phyloP scores from a whole-genome alignment of 306 rosid genomes.

The Glycyrrhiza uralensis region DNA sequence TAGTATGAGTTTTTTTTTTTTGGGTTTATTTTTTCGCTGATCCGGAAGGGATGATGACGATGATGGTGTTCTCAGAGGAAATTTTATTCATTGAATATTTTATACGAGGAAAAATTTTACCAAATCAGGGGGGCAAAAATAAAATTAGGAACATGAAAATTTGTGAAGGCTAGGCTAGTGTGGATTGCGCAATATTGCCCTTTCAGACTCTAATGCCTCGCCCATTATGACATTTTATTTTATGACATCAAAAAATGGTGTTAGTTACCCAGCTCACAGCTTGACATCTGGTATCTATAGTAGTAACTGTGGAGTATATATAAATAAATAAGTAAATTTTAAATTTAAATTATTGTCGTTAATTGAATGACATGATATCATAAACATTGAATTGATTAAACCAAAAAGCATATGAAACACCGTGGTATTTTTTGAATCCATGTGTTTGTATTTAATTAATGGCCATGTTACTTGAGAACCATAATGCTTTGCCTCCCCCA shows the following conservation, averaged over 20 bases:
- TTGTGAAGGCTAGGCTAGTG: neutral
- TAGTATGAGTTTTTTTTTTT: neutral
- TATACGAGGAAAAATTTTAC: constrained; percentile 30
- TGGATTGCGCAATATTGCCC: constrained; percentile 17
- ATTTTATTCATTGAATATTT: constrained; percentile 26
- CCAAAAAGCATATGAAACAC: neutral
- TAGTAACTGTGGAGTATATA: too few species aligned
- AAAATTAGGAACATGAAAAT: neutral
- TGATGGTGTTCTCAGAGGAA: constrained; percentile 18
- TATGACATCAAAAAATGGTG: neutral
- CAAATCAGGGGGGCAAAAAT: neutral
- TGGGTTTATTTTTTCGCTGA: constrained; percentile 19
- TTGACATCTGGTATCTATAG: constrained; percentile 5
- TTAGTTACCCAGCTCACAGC: neutral
- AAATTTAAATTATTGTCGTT: too few species aligned
- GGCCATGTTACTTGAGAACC: neutral
- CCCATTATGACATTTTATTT: neutral
- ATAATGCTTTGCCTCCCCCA: neutral
- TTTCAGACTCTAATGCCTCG: neutral
- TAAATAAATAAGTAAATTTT: too few species aligned
- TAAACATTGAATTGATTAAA: too few species aligned
- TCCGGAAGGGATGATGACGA: constrained; percentile 34
- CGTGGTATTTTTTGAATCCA: neutral
- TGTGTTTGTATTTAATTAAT: neutral
- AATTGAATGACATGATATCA: neutral